Base-by-base conservation (phyloP, 2,329 filamentous ascomycete species). In the Biscogniauxia marginata region DNA sequence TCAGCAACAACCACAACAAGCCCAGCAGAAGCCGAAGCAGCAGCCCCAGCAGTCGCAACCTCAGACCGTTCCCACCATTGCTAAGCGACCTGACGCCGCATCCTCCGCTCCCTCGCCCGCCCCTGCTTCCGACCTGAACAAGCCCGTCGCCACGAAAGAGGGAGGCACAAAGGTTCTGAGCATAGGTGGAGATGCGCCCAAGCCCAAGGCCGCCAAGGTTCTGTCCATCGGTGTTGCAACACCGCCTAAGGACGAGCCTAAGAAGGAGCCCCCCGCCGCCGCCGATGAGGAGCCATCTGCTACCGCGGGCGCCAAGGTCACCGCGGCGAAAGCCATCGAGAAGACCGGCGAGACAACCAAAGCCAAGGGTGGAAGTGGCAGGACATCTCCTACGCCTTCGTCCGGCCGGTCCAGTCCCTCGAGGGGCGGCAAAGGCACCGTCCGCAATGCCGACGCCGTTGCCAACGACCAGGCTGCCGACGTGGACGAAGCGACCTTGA, bases 261-360 rank as follows among this genome's bases (percentile, higher is more conserved):
- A 82, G 71, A 70, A 78, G 51, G 79, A 79, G 25, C 74, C 76
- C 71, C 72, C 73, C 7, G 59, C 70, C 4, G 56, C 60, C 22
- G 53, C 63, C 13, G 61, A 65, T 46, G 73, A 76, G 52, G 69
- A 62, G 18, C 50, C 63, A 9, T 39, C 65, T 45, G 61, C 77
- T 50, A 79, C 78, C 46, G 75, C 88, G 23, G 90, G 91, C 24
- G 82, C 92, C 59, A 97, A 97, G 77, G 87, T 89, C n/a, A 80
- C 88, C 1, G 93, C 93, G 4, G 79, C 85, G 50, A 97, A 97
- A 76, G 93, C 93, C 8, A 91, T 97, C 61, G 91, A 96, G 70
- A 96, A 96, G 82, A 88, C 90, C 0, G 90, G 92, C 53, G 88
- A 93, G 71, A 80, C 84, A 53, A 78, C 83, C 19, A 65, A 68